These are phyloP conservation scores for Penicillium bialowiezense DNA, from an alignment of 495 filamentous ascomycete genomes.

Conservation along the genomic window DNA sequence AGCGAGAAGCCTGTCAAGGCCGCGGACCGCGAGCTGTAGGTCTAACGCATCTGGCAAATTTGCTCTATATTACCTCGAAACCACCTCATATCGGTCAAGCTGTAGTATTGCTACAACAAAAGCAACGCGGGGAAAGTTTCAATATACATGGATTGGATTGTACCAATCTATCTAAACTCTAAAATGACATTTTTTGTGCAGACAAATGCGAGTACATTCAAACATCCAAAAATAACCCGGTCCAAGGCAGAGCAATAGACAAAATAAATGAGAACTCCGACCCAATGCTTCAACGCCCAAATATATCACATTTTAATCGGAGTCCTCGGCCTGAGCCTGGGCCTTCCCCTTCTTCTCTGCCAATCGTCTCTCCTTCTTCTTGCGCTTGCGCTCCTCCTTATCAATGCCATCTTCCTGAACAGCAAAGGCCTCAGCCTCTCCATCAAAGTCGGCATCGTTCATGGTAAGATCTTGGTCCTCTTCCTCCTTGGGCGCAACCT, in stretches of 20 bases:
- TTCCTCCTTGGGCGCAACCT: constrained; percentile 27
- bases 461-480: constrained; percentile 23
- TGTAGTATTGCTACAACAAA: constrained; percentile 2
- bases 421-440: constrained; percentile 26
- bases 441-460: constrained; percentile 25
- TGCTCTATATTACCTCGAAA: constrained; percentile 4
- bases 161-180: constrained; percentile 6
- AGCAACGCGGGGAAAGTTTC: constrained; percentile 4
- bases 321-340: constrained; percentile 27
- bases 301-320: constrained; percentile 17
- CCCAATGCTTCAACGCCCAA: constrained; percentile 34
- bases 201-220: constrained; percentile 17
- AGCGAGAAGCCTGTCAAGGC: constrained; percentile 53
- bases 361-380: constrained; percentile 49
- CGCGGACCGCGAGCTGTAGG: constrained; percentile 57
- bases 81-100: neutral
- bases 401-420: constrained; percentile 31
- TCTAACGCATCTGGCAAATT: constrained; percentile 1
- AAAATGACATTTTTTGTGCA: constrained; percentile 17
- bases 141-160: constrained; percentile 11
- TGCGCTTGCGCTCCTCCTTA: constrained; percentile 49
- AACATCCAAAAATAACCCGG: constrained; percentile 9
- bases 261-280: constrained; percentile 20
- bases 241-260: constrained; percentile 10
- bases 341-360: constrained; percentile 44